Evolutionary conservation across 768 basidiomycete species (phyloP), one percentile per base, ranked within the genome.

Genomic region (Phlegmacium glaucopus): DNA sequence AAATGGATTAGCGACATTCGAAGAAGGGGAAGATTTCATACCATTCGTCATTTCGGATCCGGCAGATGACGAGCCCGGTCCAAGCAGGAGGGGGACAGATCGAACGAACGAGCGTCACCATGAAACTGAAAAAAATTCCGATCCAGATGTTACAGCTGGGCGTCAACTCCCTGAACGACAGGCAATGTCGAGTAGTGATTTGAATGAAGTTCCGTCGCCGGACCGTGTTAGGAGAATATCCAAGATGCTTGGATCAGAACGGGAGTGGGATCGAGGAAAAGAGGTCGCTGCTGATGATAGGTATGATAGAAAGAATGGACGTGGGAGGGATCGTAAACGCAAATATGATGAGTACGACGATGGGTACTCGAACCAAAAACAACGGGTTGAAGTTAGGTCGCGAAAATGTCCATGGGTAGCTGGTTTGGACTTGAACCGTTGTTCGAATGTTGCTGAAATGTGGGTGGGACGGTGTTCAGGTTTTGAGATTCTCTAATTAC

Each of bases 371-470:
- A 79, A 68, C 67, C 76, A 78, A 63, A 78, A 76, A 56, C 77
- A 79, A 56, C 68, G 76, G 27, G 58, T 71, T 42, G 69, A 79
- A 39, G 77, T 77, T 8, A 67, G 77, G 13, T 72, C 74, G 17
- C 78, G 79, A 45, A 79, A 75, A 56, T 75, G 74, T 27, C 85
- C 89, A 12, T 96, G 94, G 94, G 70, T 82, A 9, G 64, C 68
- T 11, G 64, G 76, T 7, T 72, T 93, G 8, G 79, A 91, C 54
- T 88, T 88, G 84, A 77, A 86, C 10, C 61, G 66, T 6, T 89
- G 89, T 63, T 71, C 68, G 42, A 90, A 90, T 60, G 86, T 91
- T 44, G 84, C 90, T 11, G 89, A 94, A 62, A 74, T 94, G 92
- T 94, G 56, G 47, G 87, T 77, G 10, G 41, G 6, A 48, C 36